phyloP scores from a whole-genome alignment of 306 rosid species.

The Fragaria nilgerrensis region DNA sequence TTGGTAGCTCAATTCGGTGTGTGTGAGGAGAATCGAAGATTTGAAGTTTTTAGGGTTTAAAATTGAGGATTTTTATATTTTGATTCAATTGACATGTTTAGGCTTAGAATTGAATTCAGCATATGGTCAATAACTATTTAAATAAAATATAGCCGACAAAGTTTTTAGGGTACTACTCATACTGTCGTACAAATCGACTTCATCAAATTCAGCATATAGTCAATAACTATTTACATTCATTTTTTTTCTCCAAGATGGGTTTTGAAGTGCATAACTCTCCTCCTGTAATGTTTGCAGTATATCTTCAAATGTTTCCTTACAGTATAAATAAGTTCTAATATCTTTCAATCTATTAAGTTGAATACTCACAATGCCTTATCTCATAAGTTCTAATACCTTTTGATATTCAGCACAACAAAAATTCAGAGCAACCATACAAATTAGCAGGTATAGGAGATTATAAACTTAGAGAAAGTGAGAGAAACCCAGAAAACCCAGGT shows the following conservation, averaged over 20 bases:
- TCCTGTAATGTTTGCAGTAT: neutral
- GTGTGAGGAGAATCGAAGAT: too few species aligned
- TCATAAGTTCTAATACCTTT: neutral
- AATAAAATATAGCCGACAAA: too few species aligned
- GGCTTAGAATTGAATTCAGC: too few species aligned
- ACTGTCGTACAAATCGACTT: too few species aligned
- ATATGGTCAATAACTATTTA: too few species aligned
- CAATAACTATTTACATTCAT: neutral
- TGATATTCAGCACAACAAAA: neutral
- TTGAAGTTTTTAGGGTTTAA: too few species aligned
- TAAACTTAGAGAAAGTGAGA: neutral
- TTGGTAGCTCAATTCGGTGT: too few species aligned
- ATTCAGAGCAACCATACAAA: conserved; percentile 6
- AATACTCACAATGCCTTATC: neutral
- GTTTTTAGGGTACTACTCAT: too few species aligned
- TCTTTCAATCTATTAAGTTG: neutral
- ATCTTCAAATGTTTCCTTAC: neutral
- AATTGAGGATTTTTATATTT: too few species aligned
- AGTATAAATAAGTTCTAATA: neutral
- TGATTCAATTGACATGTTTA: too few species aligned
- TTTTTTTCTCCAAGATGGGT: neutral
- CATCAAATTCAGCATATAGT: neutral
- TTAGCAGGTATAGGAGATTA: neutral
- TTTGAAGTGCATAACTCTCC: neutral
- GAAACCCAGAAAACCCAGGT: too few species aligned